Conservation (phyloP, 768 basidiomycete species). For the Russula emetica region DNA sequence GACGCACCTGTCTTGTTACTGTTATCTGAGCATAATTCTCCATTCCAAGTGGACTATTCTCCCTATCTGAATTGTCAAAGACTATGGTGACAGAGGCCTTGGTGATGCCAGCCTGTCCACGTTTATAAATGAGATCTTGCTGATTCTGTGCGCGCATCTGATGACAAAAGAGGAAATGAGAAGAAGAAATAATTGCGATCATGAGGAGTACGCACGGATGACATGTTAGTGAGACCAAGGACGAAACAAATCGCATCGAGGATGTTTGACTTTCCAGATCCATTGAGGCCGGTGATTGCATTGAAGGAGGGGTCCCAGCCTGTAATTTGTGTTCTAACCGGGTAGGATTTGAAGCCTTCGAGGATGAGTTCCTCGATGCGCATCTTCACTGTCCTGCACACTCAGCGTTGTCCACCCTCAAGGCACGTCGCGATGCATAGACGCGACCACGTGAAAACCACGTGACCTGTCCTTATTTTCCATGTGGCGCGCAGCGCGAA, state of each 20-base stretch:
- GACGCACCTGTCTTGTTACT: conserved; percentile 84
- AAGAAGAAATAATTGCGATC: background rate
- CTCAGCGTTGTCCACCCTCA: background rate
- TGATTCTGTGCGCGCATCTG: conserved; percentile 95
- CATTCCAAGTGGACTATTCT: conserved; percentile 77
- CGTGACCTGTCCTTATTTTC: conserved; percentile 1
- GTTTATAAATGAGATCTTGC: conserved; percentile 98
- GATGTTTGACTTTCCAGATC: conserved; percentile 98
- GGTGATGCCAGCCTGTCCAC: conserved; percentile 93
- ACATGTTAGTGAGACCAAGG: conserved; percentile 94
- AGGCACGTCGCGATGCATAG: background rate
- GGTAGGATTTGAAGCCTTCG: conserved; percentile 95
- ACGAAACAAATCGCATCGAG: conserved; percentile 99
- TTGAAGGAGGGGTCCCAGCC: conserved; percentile 99
- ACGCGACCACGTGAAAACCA: conserved; percentile 20
- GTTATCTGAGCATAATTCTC: conserved; percentile 85
- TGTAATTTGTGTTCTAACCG: conserved; percentile 89
- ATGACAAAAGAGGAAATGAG: background rate
- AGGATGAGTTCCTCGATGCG: conserved; percentile 29
- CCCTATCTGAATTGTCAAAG: conserved; percentile 92
- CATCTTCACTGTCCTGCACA: conserved; percentile 2
- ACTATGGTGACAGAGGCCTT: conserved; percentile 98
- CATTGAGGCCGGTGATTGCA: conserved; percentile 94
- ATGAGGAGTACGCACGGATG: conserved; percentile 51
- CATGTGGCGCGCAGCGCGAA: too few species aligned